Evolutionary conservation across 1,139 yeast species (phyloP).

Genomic region (Magnusiomyces paraingens): DNA sequence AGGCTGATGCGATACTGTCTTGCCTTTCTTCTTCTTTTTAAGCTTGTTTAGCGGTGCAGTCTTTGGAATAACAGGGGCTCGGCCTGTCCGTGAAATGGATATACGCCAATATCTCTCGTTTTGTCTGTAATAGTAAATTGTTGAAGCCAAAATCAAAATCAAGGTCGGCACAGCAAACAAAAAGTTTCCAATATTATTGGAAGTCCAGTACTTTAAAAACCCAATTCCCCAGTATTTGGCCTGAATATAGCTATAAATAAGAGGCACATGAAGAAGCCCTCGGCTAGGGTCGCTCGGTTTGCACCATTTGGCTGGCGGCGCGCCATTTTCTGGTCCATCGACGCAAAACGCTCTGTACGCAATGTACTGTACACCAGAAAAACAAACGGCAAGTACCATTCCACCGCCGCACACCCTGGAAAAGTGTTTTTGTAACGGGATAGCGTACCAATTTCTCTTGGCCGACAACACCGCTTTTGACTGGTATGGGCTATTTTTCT

Average conservation of each 20-base stretch:
- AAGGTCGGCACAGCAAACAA: constrained; percentile 68
- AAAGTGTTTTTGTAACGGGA: not conserved
- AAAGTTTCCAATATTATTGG: constrained; percentile 76
- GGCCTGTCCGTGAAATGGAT: too few relatives aligned
- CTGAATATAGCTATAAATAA: constrained; percentile 73
- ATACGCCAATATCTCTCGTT: constrained; percentile 1
- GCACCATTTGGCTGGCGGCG: constrained; percentile 73
- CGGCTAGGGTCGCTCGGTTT: not conserved
- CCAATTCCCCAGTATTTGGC: constrained; percentile 80
- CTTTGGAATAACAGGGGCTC: too few relatives aligned
- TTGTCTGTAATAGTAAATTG: constrained; percentile 16
- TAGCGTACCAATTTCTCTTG: not conserved
- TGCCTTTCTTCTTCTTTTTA: too few relatives aligned
- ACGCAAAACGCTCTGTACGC: constrained; percentile 64
- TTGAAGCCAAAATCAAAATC: constrained; percentile 34
- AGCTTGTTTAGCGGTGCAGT: too few relatives aligned
- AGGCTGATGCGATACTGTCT: too few relatives aligned
- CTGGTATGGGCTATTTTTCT: not conserved
- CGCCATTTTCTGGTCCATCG: constrained; percentile 15
- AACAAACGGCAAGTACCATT: constrained; percentile 41
- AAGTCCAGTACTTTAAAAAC: constrained; percentile 73
- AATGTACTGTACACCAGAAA: constrained; percentile 43
- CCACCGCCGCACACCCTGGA: constrained; percentile 42
- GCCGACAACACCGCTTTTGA: not conserved
- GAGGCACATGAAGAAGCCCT: constrained; percentile 37